Evolutionary conservation across 139 green algal species (phyloP).

Genomic region (Chlorella vulgaris): DNA sequence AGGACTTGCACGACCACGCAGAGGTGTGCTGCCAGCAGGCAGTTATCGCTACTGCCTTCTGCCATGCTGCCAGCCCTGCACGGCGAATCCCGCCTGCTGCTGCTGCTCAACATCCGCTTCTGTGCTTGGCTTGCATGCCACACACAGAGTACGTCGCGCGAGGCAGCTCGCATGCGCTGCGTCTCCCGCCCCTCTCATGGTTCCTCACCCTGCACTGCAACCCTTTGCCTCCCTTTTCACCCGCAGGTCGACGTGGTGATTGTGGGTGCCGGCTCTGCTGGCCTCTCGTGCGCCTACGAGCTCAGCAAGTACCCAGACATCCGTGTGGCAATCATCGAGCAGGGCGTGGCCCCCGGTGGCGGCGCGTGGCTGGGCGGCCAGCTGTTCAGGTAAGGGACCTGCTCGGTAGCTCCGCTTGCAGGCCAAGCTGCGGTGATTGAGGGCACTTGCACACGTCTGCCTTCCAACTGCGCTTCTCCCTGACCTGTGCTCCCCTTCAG

Average conservation of each 20-base stretch:
- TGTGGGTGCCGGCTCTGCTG: constrained; percentile 72
- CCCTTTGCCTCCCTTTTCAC: background rate
- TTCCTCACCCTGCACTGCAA: background rate
- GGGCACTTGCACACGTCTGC: too few species aligned
- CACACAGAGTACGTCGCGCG: background rate
- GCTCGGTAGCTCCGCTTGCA: background rate
- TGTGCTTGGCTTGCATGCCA: background rate
- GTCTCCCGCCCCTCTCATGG: background rate
- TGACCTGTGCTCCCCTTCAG: background rate
- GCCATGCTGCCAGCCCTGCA: background rate
- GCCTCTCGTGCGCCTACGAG: constrained; percentile 94
- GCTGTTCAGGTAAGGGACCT: constrained; percentile 74
- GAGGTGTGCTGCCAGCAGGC: constrained; percentile 56
- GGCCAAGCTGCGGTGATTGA: too few species aligned
- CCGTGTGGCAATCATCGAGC: constrained; percentile 91
- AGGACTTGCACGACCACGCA: constrained; percentile 87
- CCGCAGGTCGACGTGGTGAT: constrained; percentile 50
- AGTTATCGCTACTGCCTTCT: too few species aligned
- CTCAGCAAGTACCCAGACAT: constrained; percentile 92
- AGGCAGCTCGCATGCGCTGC: too few species aligned
- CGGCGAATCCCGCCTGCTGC: too few species aligned
- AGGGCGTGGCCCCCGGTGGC: constrained; percentile 66
- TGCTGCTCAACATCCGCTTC: too few species aligned
- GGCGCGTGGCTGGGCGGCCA: constrained; percentile 97
- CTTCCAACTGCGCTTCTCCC: background rate